phyloP scores from a whole-genome alignment of 805 yeast species.

The Diddensiella santjacobensis region DNA sequence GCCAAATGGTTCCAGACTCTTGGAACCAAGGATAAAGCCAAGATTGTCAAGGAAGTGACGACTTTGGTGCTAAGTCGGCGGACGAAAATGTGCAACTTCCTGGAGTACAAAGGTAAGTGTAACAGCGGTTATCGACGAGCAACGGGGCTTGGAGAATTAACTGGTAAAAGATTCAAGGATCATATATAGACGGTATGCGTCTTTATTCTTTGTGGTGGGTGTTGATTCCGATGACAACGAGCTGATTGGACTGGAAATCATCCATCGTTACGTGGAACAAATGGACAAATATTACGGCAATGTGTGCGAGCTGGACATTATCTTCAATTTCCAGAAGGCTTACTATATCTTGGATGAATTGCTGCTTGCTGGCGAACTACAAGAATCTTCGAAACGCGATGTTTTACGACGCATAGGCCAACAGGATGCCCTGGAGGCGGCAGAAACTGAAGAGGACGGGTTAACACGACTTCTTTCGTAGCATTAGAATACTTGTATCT shows the following conservation, averaged over 20 bases:
- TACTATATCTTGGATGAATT: conserved; percentile 89
- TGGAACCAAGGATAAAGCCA: conserved; percentile 79
- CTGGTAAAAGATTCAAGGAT: conserved; percentile 58
- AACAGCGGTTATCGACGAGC: background rate
- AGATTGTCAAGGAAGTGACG: conserved; percentile 79
- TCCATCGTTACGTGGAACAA: conserved; percentile 92
- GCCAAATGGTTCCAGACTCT: conserved; percentile 89
- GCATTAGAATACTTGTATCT: background rate
- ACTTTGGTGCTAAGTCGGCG: conserved; percentile 80
- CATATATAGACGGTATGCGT: conserved; percentile 89
- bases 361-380: conserved; percentile 79
- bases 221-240: conserved; percentile 83
- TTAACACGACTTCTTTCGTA: conserved; percentile 19
- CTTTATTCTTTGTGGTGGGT: conserved; percentile 85
- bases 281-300: conserved; percentile 95
- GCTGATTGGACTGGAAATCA: conserved; percentile 73
- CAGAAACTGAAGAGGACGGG: conserved; percentile 56
- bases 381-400: conserved; percentile 78
- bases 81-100: conserved; percentile 91
- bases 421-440: conserved; percentile 82
- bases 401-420: conserved; percentile 71
- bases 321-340: conserved; percentile 92
- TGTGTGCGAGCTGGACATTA: conserved; percentile 94
- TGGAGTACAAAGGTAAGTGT: conserved; percentile 63
- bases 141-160: background rate